Base-by-base conservation (phyloP, 1,139 yeast genomes). In the Protomyces inundatus region DNA sequence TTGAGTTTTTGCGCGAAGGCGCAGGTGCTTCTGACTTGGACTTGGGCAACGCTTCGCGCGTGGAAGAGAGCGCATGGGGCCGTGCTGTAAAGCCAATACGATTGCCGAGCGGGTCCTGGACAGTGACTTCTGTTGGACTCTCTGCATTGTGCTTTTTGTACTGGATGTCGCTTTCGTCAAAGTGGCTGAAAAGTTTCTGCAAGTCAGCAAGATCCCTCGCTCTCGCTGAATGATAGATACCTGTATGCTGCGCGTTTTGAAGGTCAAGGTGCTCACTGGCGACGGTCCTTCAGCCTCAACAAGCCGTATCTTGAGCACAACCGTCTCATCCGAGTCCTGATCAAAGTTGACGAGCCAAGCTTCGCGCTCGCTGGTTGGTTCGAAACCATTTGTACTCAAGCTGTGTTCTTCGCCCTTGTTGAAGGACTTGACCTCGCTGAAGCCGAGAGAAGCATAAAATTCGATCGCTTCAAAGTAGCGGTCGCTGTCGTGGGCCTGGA, bases 31-130 rank as follows among this genome's bases (percentile, higher is more conserved):
- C 32, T 5, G 57, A 16, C 40, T 48, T 34, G 39, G 32, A 10
- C 37, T 53, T 39, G 12, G 51, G 54, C 16, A 58, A 37, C 3
- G 32, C 40, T 50, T 40, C 30, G 6, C 52, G 32, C n/a, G 51
- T 52, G n/a, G 68, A 59, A 35, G 69, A 70, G 64, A 74, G 75
- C 10, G 79, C 77, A 58, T 74, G 74, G 23, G 54, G 52, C 51
- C 69, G 66, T 48, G 73, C 66, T 5, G 87, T 81, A 74, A 85
- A 85, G 6, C 88, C 88, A 64, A 85, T 73, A 40, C 83, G 71
- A 67, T 78, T 79, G 45, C 88, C 88, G 68, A 84, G 75, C 3
- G 90, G 90, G 71, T 85, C 89, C 37, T 82, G 70, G 12, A 82
- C 77, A 72, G 81, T 83, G 23, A 82, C 81, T 70, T 77, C 78